Percentiles rank a stretch among this genome's conserved stretches.
Evolutionary conservation across 805 yeast genomes (phyloP).

Genomic region (Teunomyces stri): DNA sequence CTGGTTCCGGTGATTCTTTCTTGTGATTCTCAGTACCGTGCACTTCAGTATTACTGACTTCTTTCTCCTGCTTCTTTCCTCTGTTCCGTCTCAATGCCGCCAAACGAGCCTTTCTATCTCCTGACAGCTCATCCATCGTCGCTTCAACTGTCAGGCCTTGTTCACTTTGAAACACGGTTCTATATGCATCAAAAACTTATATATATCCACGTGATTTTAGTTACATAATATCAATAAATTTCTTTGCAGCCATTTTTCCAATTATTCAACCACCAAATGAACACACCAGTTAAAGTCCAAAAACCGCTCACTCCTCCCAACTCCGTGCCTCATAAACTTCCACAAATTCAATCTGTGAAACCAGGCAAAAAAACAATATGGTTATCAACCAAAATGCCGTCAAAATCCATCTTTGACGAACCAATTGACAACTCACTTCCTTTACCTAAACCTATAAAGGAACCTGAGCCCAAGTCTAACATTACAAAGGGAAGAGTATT

Average conservation of each 20-base stretch:
- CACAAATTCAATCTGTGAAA: background rate
- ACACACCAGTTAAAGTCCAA: background rate
- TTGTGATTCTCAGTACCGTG: background rate
- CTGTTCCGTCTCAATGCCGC: slow-evolving; percentile 7
- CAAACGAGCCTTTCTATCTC: slow-evolving; percentile 8
- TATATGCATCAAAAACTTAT: too few species aligned
- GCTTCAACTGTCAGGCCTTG: too few species aligned
- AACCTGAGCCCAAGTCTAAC: background rate
- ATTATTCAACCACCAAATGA: background rate
- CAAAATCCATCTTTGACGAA: background rate
- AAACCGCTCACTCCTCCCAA: slow-evolving; percentile 2
- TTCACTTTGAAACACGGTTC: too few species aligned
- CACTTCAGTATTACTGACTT: background rate
- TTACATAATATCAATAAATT: too few species aligned
- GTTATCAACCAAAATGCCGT: background rate
- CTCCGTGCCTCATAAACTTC: background rate
- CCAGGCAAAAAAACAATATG: background rate
- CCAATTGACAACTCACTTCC: background rate
- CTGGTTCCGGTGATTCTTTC: background rate
- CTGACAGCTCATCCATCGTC: background rate
- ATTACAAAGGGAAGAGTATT: background rate
- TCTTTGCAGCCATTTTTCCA: slow-evolving; percentile 1
- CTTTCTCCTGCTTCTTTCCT: background rate
- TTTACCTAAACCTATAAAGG: background rate
- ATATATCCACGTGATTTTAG: too few species aligned